Percentiles rank a stretch among this genome's conserved stretches.
These are phyloP conservation scores for Ascochyta koolunga DNA, from an alignment of 2,329 filamentous ascomycete species.

Conservation along the genomic window DNA sequence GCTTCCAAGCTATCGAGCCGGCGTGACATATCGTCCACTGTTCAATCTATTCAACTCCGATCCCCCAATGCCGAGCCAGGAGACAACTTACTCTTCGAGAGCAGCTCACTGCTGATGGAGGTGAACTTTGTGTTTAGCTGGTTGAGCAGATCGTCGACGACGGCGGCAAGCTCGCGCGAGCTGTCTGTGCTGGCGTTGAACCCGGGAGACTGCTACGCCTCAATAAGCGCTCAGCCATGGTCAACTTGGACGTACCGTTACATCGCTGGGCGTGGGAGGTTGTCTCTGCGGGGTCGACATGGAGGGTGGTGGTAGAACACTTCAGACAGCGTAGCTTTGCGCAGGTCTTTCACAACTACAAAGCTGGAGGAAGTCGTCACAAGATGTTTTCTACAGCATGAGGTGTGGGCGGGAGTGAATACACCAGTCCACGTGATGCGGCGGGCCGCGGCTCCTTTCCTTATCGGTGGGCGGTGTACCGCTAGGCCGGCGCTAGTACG, in stretches of 20 bases:
- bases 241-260: not conserved
- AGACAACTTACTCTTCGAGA: constrained; percentile 75
- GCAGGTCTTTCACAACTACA: not conserved
- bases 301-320: not conserved
- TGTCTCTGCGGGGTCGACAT: constrained; percentile 28
- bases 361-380: not conserved
- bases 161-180: constrained; percentile 70
- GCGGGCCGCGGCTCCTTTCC: constrained; percentile 33
- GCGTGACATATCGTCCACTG: constrained; percentile 94
- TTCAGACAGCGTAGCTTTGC: not conserved
- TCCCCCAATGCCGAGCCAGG: not conserved
- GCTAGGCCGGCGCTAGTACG: constrained; percentile 26
- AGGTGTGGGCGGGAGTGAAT: constrained; percentile 2
- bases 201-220: constrained; percentile 16
- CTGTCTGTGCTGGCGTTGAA: constrained; percentile 32
- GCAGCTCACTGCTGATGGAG: constrained; percentile 82
- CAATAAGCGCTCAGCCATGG: not conserved
- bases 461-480: constrained; percentile 37
- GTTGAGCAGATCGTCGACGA: constrained; percentile 86
- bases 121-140: constrained; percentile 86
- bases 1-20: constrained; percentile 83
- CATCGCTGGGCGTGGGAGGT: constrained; percentile 6
- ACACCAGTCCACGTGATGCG: constrained; percentile 25
- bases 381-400: not conserved
- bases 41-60: not conserved